phyloP scores from a whole-genome alignment of 305 asterid species.

The Fraxinus dipetala region DNA sequence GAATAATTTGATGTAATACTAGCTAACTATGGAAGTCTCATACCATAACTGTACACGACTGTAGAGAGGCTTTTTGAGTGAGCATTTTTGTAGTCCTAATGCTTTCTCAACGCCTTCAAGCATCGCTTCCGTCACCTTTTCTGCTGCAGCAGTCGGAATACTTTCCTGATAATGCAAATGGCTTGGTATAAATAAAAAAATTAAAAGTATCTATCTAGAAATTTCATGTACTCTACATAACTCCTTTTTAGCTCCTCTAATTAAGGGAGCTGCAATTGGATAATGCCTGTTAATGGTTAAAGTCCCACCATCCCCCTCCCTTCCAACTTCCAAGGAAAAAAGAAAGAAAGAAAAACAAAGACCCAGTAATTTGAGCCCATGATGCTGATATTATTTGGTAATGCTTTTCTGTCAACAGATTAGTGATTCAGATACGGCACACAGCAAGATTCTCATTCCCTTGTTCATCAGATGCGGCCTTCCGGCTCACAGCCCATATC shows the following conservation, averaged over 20 bases:
- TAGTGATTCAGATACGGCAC: neutral
- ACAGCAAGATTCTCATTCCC: neutral
- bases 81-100: constrained; percentile 59
- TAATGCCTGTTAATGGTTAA: neutral
- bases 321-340: neutral
- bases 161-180: constrained; percentile 57
- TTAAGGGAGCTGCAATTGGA: neutral
- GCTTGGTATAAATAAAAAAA: neutral
- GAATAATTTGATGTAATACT: neutral
- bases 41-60: constrained; percentile 85
- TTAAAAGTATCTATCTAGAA: neutral
- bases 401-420: neutral
- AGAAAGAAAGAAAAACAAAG: neutral
- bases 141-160: constrained; percentile 73
- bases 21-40: constrained; percentile 12
- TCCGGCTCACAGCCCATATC: neutral
- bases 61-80: constrained; percentile 65
- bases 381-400: neutral
- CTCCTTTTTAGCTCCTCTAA: constrained; percentile 11
- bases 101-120: constrained; percentile 81
- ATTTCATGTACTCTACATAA: constrained; percentile 4
- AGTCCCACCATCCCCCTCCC: neutral
- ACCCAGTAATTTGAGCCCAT: neutral
- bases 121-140: constrained; percentile 82
- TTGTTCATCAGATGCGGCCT: neutral